phyloP scores from a whole-genome alignment of 73 alveolate species.

The Paramecium octaurelia region DNA sequence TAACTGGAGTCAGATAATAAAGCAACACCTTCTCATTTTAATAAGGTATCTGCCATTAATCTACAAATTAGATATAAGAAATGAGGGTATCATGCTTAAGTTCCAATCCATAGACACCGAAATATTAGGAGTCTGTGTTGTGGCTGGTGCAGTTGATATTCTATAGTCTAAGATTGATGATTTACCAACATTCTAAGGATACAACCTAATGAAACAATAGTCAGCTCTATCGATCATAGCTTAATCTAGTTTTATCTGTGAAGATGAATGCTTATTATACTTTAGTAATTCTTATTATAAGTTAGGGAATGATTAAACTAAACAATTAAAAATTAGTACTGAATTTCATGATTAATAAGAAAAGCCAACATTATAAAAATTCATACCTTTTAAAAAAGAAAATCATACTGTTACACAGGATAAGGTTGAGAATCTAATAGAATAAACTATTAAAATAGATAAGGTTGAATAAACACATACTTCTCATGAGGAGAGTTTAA shows the following conservation, averaged over 20 bases:
- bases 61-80: neutral
- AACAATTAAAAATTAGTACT: neutral
- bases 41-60: neutral
- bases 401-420: neutral
- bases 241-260: neutral
- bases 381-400: neutral
- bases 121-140: neutral
- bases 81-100: neutral
- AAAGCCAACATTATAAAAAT: neutral
- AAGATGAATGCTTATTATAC: constrained; percentile 12
- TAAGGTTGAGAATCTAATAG: neutral
- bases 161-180: neutral
- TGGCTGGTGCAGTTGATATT: constrained; percentile 32
- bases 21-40: neutral
- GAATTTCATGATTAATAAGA: neutral
- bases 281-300: neutral
- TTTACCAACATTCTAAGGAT: constrained; percentile 2
- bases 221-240: neutral
- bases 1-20: constrained; percentile 19
- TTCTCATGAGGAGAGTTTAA: neutral
- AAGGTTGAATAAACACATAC: neutral
- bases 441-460: neutral
- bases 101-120: neutral
- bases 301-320: constrained; percentile 14
- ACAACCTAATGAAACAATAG: neutral